These are phyloP conservation scores for Fusarium sp. DNA, from an alignment of 2,329 filamentous ascomycete genomes.

Conservation along the genomic window DNA sequence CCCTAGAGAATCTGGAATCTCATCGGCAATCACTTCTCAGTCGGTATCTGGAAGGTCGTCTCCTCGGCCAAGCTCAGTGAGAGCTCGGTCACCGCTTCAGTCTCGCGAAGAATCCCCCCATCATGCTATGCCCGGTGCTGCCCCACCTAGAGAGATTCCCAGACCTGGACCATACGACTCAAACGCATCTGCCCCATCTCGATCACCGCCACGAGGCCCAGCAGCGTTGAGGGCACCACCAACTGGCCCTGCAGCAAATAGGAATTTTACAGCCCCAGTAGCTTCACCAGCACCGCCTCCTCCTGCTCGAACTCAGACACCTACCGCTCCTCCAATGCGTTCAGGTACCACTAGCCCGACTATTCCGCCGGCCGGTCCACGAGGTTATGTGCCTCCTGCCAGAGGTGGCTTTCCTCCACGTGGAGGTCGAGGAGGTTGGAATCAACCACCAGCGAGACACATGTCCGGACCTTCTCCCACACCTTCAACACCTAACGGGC, in stretches of 20 bases:
- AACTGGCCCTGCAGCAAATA: constrained; percentile 58
- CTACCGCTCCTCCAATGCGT: constrained; percentile 53
- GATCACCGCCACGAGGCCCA: constrained; percentile 70
- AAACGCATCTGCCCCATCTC: constrained; percentile 48
- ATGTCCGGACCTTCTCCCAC: constrained; percentile 55
- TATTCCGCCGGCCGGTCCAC: constrained; percentile 68
- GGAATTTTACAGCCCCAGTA: constrained; percentile 58
- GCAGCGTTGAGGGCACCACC: constrained; percentile 68
- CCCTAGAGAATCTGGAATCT: constrained; percentile 64
- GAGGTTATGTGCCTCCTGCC: constrained; percentile 65
- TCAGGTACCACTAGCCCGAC: constrained; percentile 63
- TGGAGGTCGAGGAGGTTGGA: constrained; percentile 64
- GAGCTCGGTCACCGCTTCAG: constrained; percentile 63
- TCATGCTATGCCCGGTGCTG: constrained; percentile 45
- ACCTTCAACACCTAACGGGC: constrained; percentile 59
- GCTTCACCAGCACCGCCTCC: constrained; percentile 54
- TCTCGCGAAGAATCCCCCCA: constrained; percentile 60
- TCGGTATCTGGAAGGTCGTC: constrained; percentile 67
- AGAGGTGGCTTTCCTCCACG: constrained; percentile 63
- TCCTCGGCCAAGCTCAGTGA: constrained; percentile 64
- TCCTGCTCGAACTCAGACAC: constrained; percentile 55
- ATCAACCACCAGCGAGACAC: constrained; percentile 53
- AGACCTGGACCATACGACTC: constrained; percentile 51
- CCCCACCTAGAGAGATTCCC: constrained; percentile 50
- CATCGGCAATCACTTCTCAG: constrained; percentile 67